Conservation (phyloP, 257 asterid genomes). For the Leonotis leonurus region DNA sequence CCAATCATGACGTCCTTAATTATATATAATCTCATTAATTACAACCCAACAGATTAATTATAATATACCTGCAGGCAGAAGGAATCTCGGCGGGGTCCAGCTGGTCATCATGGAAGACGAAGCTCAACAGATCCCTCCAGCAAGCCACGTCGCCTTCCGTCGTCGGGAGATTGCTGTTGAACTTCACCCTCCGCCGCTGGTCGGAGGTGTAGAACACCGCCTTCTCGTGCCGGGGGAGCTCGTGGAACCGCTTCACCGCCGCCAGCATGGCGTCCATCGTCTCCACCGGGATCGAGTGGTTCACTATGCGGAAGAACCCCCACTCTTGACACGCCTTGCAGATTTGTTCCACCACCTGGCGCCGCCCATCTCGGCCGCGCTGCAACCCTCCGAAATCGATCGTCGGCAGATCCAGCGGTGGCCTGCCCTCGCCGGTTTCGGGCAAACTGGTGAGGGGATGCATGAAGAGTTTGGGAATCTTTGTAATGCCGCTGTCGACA, state of each 20-base stretch:
- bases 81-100: conserved; percentile 6
- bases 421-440: neutral
- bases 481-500: conserved; percentile 20
- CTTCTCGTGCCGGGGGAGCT: conserved; percentile 24
- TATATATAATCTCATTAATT: too few species aligned
- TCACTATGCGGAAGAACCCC: conserved; percentile 36
- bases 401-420: conserved; percentile 20
- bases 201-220: conserved; percentile 17
- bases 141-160: neutral
- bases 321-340: conserved; percentile 19
- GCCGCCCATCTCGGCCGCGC: neutral
- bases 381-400: conserved; percentile 23
- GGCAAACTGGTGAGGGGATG: conserved; percentile 4
- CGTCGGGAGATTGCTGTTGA: conserved; percentile 16
- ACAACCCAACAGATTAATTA: too few species aligned
- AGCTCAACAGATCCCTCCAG: neutral
- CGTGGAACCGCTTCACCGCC: conserved; percentile 30
- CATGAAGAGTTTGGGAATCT: conserved; percentile 24
- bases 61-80: conserved; percentile 14
- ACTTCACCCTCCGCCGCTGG: conserved; percentile 10
- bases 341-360: conserved; percentile 22
- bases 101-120: neutral
- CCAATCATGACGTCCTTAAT: too few species aligned
- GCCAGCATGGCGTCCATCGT: conserved; percentile 33
- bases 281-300: conserved; percentile 24